Base-by-base conservation (phyloP, 1,284 basidiomycete genomes). In the Tremellales sp. region DNA sequence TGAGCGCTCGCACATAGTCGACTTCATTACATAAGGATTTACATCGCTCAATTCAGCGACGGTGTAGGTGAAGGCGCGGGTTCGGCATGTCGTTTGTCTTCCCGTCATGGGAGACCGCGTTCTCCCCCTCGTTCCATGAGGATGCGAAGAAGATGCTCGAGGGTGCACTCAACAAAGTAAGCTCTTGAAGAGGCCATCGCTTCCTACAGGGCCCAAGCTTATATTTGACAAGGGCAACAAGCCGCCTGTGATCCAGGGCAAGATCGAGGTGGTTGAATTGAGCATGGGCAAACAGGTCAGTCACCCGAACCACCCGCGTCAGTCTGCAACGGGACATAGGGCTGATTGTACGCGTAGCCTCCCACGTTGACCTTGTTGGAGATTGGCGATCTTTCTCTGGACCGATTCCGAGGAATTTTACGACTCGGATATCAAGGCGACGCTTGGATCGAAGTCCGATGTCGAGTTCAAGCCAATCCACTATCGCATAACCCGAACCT, bases 21-120 rank as follows among this genome's bases (percentile, higher is more conserved):
- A n/a, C n/a, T n/a, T n/a, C n/a, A n/a, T n/a, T n/a, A n/a, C n/a
- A n/a, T n/a, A n/a, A n/a, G n/a, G n/a, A n/a, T n/a, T n/a, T n/a
- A n/a, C n/a, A n/a, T n/a, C n/a, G n/a, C n/a, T n/a, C n/a, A n/a
- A n/a, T n/a, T n/a, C n/a, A n/a, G n/a, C n/a, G n/a, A n/a, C n/a
- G n/a, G n/a, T n/a, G n/a, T n/a, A n/a, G n/a, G n/a, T n/a, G n/a
- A n/a, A n/a, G n/a, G n/a, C n/a, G n/a, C n/a, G n/a, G n/a, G n/a
- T n/a, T n/a, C n/a, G n/a, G n/a, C n/a, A 97, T 97, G 93, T 94
- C 91, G 40, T 98, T 98, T 78, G 85, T 87, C 55, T 98, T 99
- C 78, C 82, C 89, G 75, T 68, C 66, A 22, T 99, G 96, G 96
- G 89, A 90, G 42, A 83, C 87, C 59, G 73, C 75, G 26, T 99